phyloP scores from a whole-genome alignment of 305 asterid species.

The Solanum hybrid region DNA sequence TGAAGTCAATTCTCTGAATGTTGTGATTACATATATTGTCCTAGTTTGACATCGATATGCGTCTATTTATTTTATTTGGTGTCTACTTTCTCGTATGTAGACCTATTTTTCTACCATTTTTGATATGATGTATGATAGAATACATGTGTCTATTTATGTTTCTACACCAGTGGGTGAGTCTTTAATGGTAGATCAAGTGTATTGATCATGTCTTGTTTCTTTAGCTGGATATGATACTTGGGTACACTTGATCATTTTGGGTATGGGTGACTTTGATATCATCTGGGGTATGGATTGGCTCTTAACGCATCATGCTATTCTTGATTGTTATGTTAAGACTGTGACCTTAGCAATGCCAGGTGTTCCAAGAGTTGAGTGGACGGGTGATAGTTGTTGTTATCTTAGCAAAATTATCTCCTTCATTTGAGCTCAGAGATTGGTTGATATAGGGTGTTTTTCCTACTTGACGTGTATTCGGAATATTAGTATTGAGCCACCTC shows the following conservation, averaged over 20 bases:
- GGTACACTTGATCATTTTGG: background rate
- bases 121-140: background rate
- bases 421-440: background rate
- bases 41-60: background rate
- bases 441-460: background rate
- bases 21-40: background rate
- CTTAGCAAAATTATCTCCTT: background rate
- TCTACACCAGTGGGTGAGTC: background rate
- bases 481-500: background rate
- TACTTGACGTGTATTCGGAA: background rate
- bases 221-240: background rate
- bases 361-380: background rate
- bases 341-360: background rate
- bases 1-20: too few species aligned
- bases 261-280: background rate
- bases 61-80: background rate
- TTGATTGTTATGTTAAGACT: too few species aligned
- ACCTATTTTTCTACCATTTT: background rate
- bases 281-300: background rate
- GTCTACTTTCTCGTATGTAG: background rate
- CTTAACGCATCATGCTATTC: too few species aligned
- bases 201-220: background rate
- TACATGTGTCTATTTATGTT: background rate
- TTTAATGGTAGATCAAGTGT: background rate
- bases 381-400: background rate